Base-by-base conservation (phyloP, 352 stramenopile species). In the Phytophthora europaea region DNA sequence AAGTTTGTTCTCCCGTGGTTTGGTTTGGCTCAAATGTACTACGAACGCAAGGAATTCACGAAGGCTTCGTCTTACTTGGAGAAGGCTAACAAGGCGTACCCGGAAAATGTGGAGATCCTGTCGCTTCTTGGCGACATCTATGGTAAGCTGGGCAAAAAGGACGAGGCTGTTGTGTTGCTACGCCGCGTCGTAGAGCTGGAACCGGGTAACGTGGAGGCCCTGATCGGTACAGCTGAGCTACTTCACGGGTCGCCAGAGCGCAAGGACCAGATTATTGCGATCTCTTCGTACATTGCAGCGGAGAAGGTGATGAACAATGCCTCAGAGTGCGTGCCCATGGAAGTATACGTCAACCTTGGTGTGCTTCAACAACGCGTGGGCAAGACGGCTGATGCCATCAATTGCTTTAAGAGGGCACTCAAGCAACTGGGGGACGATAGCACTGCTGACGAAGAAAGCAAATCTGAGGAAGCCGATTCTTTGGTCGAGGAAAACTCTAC, bases 341-440 rank as follows among this genome's bases (percentile, higher is more conserved):
- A 95, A 65, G 59, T 97, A 22, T 94, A 96, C 45, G 89, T 92
- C 20, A 97, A 97, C 47, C 58, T 97, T 7, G 90, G 90, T 36
- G 88, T 91, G 36, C 79, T 97, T 48, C 90, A 97, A 57, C 88
- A 94, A 72, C 90, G 78, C 65, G 91, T 87, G 13, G 92, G 91
- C 22, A 98, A 99, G 70, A 91, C 92, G 15, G 80, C 90, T 15
- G 90, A 98, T 58, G 94, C 97, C 2, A 90, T 98, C 52, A 90
- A 88, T 47, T 98, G 96, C 58, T 99, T 99, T 72, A 87, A 90
- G 61, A 84, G 84, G 20, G 90, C 90, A 8, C 73, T 96, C 13
- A 83, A 86, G n/a, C 79, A 85, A 22, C 67, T 94, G 23, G 78
- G 85, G 28, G 76, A 89, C 54, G 51, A 65, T 53, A 74, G 56